Evolutionary conservation across 257 asterid species (phyloP), one percentile per base, ranked within the genome.

Genomic region (Ajuga chamaepitys): DNA sequence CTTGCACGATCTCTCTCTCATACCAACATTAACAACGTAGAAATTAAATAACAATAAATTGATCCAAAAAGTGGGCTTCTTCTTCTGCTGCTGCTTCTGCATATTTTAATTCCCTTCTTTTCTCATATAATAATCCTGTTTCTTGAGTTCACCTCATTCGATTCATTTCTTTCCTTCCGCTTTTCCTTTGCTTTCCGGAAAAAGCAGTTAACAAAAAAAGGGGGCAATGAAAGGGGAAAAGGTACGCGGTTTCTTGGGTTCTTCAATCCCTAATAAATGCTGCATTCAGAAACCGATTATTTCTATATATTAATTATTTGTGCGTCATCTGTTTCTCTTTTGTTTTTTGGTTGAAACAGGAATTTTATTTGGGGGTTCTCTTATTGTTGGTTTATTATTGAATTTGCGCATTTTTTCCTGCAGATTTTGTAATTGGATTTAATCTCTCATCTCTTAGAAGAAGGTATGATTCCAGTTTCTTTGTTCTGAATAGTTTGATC

Each of bases 1-100:
- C 87, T 75, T 78, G 78, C 85, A 83, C 88, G 94, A 80, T 73
- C 88, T 65, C 79, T 72, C 42, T 60, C 54, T 66, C 32, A 38
- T 38, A 38, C n/a, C 1, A 51, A 32, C 26, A 32, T 58, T 8
- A 13, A 18, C 35, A 70, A 62, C 20, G 38, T 55, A 28, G 51
- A 32, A 28, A 60, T 12, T 64, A 55, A 18, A 60, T 52, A 58
- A 38, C 18, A 34, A 62, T 37, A 56, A 30, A 56, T 66, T 50
- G 66, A 50, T 55, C 22, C 24, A 53, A 35, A 53, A 62, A 71
- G 78, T 72, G 45, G 70, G 74, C 8, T 48, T 59, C 32, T 21
- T 60, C 55, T 48, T 67, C 28, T 30, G 38, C 46, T 59, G 24
- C 30, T 20, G 4, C 40, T 30, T 16, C 22, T 34, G 35, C 11